Evolutionary conservation across 352 stramenopile species (phyloP).

Genomic region (Aphanomyces euteiches): DNA sequence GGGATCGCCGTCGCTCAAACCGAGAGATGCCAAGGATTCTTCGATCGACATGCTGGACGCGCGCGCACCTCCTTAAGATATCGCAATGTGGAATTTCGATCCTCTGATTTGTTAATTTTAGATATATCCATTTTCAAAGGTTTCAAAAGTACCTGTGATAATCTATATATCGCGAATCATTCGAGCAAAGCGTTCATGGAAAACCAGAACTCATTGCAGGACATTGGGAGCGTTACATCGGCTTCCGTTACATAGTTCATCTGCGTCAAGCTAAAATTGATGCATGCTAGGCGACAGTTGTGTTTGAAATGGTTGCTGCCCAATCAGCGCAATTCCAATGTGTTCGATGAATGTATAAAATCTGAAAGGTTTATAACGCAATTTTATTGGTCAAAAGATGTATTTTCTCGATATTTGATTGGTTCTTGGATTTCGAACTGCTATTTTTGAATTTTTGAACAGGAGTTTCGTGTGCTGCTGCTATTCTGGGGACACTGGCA

Average conservation of each 20-base stretch:
- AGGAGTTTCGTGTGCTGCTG: constrained; percentile 6
- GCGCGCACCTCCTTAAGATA: neutral
- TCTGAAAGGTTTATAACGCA: neutral
- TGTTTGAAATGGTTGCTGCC: no score
- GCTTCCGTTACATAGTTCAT: no score
- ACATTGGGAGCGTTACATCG: no score
- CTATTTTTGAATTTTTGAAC: constrained; percentile 31
- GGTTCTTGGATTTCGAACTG: constrained; percentile 3
- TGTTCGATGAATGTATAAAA: neutral
- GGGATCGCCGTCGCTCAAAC: constrained; percentile 54
- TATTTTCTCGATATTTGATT: constrained; percentile 1
- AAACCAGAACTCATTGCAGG: no score
- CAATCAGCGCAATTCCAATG: no score
- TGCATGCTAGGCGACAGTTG: no score
- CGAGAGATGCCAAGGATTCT: constrained; percentile 49
- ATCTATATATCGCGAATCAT: neutral
- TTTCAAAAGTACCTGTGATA: neutral
- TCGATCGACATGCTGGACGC: constrained; percentile 18
- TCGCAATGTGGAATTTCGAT: neutral
- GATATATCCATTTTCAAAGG: no score
- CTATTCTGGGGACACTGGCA: neutral
- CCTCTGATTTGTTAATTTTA: no score
- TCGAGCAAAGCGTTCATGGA: no score
- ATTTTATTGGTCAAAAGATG: constrained; percentile 26
- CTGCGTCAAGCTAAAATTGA: no score